These are phyloP conservation scores for Mycena amicta DNA, from an alignment of 768 basidiomycete genomes.

Conservation along the genomic window DNA sequence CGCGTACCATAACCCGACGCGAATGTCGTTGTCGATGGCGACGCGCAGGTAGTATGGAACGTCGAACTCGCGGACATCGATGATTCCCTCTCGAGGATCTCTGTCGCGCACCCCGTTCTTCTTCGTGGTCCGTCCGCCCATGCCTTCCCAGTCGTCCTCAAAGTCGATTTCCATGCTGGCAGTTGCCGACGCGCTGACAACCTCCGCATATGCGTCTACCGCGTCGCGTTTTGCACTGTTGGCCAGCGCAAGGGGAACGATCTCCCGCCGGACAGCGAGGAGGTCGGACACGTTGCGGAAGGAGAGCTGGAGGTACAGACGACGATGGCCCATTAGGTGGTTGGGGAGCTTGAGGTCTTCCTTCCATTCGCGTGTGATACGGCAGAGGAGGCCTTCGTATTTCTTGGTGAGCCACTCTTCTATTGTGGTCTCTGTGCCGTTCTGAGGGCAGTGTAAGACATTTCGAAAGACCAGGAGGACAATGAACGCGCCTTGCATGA, in stretches of 20 bases:
- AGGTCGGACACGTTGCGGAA: constrained; percentile 96
- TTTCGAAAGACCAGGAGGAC: not conserved
- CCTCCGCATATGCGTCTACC: constrained; percentile 97
- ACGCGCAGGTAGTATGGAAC: constrained; percentile 97
- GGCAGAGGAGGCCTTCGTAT: constrained; percentile 84
- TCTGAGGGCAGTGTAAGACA: constrained; percentile 42
- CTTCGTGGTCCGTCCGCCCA: constrained; percentile 36
- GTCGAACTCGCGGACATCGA: constrained; percentile 95
- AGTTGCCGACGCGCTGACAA: constrained; percentile 77
- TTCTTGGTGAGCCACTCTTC: constrained; percentile 96
- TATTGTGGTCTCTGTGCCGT: constrained; percentile 82
- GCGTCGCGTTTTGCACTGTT: constrained; percentile 94
- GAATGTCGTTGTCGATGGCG: constrained; percentile 98
- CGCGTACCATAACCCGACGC: constrained; percentile 97
- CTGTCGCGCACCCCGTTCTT: constrained; percentile 50
- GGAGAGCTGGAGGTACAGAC: constrained; percentile 83
- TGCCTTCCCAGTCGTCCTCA: constrained; percentile 62
- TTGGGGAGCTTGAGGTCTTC: constrained; percentile 96
- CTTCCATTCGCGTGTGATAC: constrained; percentile 80
- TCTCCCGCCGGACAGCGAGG: constrained; percentile 80
- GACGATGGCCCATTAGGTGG: constrained; percentile 92
- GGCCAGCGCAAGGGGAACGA: constrained; percentile 85
- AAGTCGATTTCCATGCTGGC: constrained; percentile 69
- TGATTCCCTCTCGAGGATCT: constrained; percentile 89
- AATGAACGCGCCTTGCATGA: constrained; percentile 76